Evolutionary conservation across 148 eudicot species (phyloP), one percentile per base, ranked within the genome.

Genomic region (Arbutus unedo): DNA sequence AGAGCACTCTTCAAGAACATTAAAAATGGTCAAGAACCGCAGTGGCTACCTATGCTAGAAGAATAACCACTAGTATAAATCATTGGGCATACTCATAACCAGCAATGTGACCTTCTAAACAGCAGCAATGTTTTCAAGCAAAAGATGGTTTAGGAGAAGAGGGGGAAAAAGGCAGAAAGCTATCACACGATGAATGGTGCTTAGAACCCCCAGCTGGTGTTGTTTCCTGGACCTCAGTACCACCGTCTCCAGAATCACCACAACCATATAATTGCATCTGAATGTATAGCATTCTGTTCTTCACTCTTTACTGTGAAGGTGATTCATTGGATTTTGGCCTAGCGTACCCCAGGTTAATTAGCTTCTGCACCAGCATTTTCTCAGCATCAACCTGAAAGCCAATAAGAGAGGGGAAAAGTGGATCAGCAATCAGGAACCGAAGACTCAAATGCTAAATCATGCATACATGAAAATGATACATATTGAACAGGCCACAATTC

Each of bases 301-400:
- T 83, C 78, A 43, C 76, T 62, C 49, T 80, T 72, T 78, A 74
- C 62, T 56, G 84, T n/a, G 72, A 78, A 53, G 86, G 57, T 9
- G 64, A 41, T 84, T 57, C 82, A 49, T 73, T 55, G 81, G 62
- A 72, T 82, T 82, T 89, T 44, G 92, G 91, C 86, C 86, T 88
- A 79, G 92, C 78, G 80, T 92, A 93, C 55, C 96, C 97, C 45
- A 95, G 84, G 70, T 85, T 89, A 67, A 90, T 90, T 71, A 95
- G 87, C 93, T 92, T 95, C 81, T 86, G 93, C 74, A 93, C 64
- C 86, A 95, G 91, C 89, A 82, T 90, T 85, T 88, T 93, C 88
- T 93, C 98, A 78, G 92, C 98, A 80, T 67, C 86, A 19, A 88
- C 95, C 98, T 93, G 80, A 74, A 87, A 72, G 19, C 44, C 49